Base-by-base conservation (phyloP, 805 yeast genomes). In the Kodamaea sagamina region DNA sequence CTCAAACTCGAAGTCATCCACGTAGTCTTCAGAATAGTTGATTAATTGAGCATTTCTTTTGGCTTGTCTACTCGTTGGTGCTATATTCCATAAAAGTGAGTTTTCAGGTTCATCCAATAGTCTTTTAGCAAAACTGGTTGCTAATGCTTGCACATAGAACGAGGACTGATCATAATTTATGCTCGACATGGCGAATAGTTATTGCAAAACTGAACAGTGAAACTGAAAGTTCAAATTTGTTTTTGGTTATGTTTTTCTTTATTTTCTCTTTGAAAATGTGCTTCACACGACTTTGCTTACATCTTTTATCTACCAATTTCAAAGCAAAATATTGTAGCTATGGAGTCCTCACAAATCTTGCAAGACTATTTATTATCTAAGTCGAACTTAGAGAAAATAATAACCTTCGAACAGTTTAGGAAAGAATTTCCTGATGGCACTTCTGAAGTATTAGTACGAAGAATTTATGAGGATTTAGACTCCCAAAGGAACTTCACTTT, bases 41-140 rank as follows among this genome's bases (percentile, higher is more conserved):
- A 87, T 79, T 38, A 81, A 84, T 28, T 77, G 76, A 8, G 87
- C 82, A 32, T 73, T 67, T 53, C 96, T 72, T 60, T 88, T 89
- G 25, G 89, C 82, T 22, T 84, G 76, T 50, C 97, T 76, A 3
- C 89, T 79, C 2, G 88, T 86, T 17, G 85, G 82, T 1, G 89
- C 84, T 2, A 88, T 77, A 27, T 59, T 67, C 24, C 84, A 74
- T 52, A 83, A 78, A 24, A 90, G 65, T 1, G 95, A 81, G 25
- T 89, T 86, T 44, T 83, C 81, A 25, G 82, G 84, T 48, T 84
- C 82, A 48, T 86, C 78, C 3, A 58, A 48, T 31, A 89, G 72
- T 49, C 97, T 71, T 41, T 86, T 78, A 29, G 81, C 74, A 51
- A 87, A 78, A 22, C 90, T 84, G 0, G 95, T 83, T 15, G 88